Percentiles rank a stretch among this genome's conserved stretches.
These are phyloP conservation scores for Auricularia auricula-judae DNA, from an alignment of 768 basidiomycete genomes.

Conservation along the genomic window DNA sequence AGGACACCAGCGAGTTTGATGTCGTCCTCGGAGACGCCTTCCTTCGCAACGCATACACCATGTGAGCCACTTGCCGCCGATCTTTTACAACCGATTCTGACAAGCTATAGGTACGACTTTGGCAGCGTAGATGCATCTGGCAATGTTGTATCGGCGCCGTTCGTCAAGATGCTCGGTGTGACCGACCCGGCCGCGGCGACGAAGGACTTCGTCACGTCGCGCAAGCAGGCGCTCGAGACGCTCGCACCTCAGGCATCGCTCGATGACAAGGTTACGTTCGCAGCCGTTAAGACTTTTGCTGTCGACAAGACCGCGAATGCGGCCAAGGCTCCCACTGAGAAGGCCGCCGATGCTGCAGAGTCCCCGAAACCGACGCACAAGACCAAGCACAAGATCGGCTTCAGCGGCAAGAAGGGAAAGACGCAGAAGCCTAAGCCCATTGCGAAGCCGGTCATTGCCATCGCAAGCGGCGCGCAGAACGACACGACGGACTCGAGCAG, in stretches of 20 bases:
- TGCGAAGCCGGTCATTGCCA: neutral
- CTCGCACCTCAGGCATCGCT: neutral
- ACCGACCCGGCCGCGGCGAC: neutral
- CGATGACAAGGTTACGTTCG: neutral
- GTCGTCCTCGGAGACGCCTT: neutral
- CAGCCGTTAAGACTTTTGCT: neutral
- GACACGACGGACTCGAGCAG: neutral
- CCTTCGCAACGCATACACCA: neutral
- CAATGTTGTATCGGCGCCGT: neutral
- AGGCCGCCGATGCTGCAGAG: neutral
- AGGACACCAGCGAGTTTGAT: neutral
- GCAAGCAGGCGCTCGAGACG: neutral
- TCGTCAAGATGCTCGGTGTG: neutral
- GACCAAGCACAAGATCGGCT: neutral
- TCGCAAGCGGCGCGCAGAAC: neutral
- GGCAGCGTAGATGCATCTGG: neutral
- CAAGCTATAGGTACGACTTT: neutral
- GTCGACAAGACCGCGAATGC: neutral
- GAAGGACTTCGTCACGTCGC: neutral
- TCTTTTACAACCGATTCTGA: neutral
- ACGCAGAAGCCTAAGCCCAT: neutral
- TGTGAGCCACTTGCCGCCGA: neutral
- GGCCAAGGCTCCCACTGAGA: neutral
- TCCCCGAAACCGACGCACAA: neutral
- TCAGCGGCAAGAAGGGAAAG: slow-evolving; percentile 1